Percentiles rank a stretch among this genome's conserved stretches.
Conservation (phyloP, 176 grass and related monocot species). For the Typha latifolia region DNA sequence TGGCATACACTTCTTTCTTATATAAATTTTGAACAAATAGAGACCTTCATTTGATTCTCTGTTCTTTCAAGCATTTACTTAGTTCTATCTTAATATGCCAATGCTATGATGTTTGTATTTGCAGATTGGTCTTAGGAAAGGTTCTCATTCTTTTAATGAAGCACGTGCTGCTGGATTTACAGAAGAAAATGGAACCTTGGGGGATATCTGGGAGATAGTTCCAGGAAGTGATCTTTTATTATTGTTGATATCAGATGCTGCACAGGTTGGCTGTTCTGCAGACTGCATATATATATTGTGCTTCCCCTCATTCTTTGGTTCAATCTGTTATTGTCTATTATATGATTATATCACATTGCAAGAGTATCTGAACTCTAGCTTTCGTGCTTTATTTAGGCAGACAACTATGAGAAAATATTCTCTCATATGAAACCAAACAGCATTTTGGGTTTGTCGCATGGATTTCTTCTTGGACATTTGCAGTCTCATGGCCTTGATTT, state of each 20-base stretch:
- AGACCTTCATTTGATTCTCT: neutral
- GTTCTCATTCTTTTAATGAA: conserved; percentile 23
- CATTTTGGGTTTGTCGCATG: conserved; percentile 69
- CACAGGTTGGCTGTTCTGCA: conserved; percentile 31
- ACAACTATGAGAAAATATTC: conserved; percentile 83
- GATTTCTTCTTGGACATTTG: conserved; percentile 71
- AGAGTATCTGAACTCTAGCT: neutral
- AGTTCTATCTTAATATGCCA: neutral
- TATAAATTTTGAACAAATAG: neutral
- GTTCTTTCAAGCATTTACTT: neutral
- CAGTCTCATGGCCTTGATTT: conserved; percentile 58
- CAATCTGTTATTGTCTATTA: too few species aligned
- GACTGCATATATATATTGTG: neutral
- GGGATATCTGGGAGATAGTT: conserved; percentile 85
- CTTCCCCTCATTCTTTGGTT: neutral
- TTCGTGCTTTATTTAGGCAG: conserved; percentile 36
- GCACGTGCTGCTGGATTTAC: conserved; percentile 22
- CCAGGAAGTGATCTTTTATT: conserved; percentile 75
- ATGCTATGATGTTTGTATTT: neutral
- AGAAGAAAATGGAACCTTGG: conserved; percentile 29
- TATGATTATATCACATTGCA: too few species aligned
- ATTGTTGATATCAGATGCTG: conserved; percentile 92
- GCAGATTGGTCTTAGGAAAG: conserved; percentile 30
- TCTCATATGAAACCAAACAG: conserved; percentile 88
- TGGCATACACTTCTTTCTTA: neutral